Percentiles rank a stretch among this genome's conserved stretches.
Conservation (phyloP, 495 filamentous ascomycete species). For the Penicillium macrosclerotiorum region DNA sequence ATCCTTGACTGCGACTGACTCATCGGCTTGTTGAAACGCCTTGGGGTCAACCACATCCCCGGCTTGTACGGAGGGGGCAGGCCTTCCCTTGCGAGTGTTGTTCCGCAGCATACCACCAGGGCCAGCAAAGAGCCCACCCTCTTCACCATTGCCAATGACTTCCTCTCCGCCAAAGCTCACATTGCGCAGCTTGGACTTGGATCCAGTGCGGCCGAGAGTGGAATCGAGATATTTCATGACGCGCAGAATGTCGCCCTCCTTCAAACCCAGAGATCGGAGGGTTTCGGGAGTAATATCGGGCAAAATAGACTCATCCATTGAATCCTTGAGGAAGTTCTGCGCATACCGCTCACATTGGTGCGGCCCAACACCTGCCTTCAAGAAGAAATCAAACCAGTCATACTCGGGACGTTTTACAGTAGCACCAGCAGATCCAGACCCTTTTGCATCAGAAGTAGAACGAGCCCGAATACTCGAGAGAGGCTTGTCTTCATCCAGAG, state of each 20-base stretch:
- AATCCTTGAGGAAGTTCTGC: constrained; percentile 80
- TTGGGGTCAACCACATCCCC: constrained; percentile 84
- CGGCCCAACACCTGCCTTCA: constrained; percentile 83
- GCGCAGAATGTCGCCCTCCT: constrained; percentile 93
- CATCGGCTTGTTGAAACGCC: constrained; percentile 68
- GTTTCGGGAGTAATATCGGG: constrained; percentile 81
- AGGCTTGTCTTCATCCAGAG: constrained; percentile 95
- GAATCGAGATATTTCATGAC: constrained; percentile 87
- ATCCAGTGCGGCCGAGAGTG: constrained; percentile 65
- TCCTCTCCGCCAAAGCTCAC: constrained; percentile 62
- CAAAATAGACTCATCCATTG: constrained; percentile 90
- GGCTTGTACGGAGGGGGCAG: constrained; percentile 78
- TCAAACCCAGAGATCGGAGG: constrained; percentile 81
- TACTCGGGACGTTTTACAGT: constrained; percentile 65
- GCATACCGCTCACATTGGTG: constrained; percentile 93
- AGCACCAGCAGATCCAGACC: constrained; percentile 42
- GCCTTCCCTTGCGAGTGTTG: constrained; percentile 92
- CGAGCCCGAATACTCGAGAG: constrained; percentile 67
- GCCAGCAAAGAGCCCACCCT: constrained; percentile 83
- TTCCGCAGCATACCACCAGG: constrained; percentile 85
- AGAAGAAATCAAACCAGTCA: constrained; percentile 99
- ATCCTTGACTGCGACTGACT: constrained; percentile 39
- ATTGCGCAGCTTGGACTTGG: constrained; percentile 57
- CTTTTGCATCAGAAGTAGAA: constrained; percentile 22
- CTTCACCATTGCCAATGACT: constrained; percentile 50